These are phyloP conservation scores for Cutaneotrichosporon mucoides DNA, from an alignment of 1,284 basidiomycete genomes.

Conservation along the genomic window DNA sequence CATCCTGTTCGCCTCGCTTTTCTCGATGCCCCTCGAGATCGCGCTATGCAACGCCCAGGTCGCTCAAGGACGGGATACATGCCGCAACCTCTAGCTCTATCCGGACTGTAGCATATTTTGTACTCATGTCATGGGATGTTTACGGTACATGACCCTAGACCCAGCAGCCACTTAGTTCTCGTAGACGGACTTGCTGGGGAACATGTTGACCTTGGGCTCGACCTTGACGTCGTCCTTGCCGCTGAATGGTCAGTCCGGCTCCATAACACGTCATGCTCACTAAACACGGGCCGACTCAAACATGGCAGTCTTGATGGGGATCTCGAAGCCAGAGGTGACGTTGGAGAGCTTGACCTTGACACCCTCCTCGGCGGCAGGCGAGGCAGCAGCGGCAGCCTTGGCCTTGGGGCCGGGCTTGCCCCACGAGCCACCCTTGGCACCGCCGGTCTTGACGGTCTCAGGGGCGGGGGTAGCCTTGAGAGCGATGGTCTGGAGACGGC, in stretches of 20 bases:
- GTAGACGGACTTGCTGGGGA: slow-evolving; percentile 45
- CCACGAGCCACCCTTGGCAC: slow-evolving; percentile 41
- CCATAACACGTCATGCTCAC: no score
- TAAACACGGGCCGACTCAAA: slow-evolving; percentile 49
- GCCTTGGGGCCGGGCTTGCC: slow-evolving; percentile 43
- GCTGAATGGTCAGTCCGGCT: no score
- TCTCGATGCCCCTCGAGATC: slow-evolving; percentile 81
- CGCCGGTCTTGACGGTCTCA: slow-evolving; percentile 31
- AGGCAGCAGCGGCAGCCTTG: slow-evolving; percentile 24
- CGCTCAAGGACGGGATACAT: slow-evolving; percentile 65
- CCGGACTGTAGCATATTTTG: slow-evolving; percentile 2
- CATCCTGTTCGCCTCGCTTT: slow-evolving; percentile 69
- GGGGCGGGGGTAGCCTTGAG: slow-evolving; percentile 54
- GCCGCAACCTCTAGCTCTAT: slow-evolving; percentile 58
- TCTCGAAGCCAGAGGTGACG: slow-evolving; percentile 49
- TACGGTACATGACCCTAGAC: background rate
- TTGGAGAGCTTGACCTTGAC: slow-evolving; percentile 43
- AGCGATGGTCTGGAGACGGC: slow-evolving; percentile 70
- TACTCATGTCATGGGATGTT: background rate
- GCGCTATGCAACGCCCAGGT: slow-evolving; percentile 71
- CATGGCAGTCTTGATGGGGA: slow-evolving; percentile 52
- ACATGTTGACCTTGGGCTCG: slow-evolving; percentile 46
- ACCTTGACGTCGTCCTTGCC: slow-evolving; percentile 42
- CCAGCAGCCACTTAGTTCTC: slow-evolving; percentile 8
- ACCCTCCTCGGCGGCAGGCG: slow-evolving; percentile 3